Evolutionary conservation across 2,329 filamentous ascomycete genomes (phyloP).

Genomic region (Diaporthe sp.): DNA sequence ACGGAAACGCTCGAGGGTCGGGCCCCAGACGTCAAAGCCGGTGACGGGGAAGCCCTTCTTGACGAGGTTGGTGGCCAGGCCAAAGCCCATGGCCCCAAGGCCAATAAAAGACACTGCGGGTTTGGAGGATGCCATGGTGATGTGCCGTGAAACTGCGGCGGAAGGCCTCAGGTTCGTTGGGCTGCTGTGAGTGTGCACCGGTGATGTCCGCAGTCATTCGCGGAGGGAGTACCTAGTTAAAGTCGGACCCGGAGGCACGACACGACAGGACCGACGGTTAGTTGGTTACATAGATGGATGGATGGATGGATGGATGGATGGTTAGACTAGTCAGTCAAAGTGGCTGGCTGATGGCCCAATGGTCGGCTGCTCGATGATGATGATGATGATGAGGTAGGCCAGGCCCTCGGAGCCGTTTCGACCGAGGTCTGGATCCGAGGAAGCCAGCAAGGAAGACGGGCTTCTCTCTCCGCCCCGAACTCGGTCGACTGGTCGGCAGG

Average conservation of each 20-base stretch:
- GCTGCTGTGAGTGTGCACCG: neutral
- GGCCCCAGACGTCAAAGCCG: conserved; percentile 79
- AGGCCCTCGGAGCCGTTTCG: conserved; percentile 8
- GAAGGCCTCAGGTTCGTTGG: neutral
- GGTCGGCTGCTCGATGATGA: neutral
- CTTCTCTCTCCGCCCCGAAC: neutral
- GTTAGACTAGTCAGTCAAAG: neutral
- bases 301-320: too few relatives aligned
- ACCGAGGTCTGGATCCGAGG: conserved; percentile 11
- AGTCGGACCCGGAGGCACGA: neutral
- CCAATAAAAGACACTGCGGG: conserved; percentile 75
- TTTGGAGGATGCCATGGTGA: conserved; percentile 50
- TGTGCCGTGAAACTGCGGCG: neutral
- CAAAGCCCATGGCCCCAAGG: conserved; percentile 86
- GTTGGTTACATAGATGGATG: too few relatives aligned
- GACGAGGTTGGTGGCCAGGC: conserved; percentile 82
- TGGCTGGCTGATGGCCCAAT: neutral
- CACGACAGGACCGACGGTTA: neutral
- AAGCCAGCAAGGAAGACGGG: neutral
- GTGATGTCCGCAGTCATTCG: neutral
- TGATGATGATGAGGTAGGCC: neutral
- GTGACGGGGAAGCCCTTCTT: conserved; percentile 76
- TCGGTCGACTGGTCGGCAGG: conserved; percentile 17
- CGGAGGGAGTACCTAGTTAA: neutral
- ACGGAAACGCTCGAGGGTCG: conserved; percentile 75